Evolutionary conservation across 805 yeast species (phyloP).

Genomic region (Lipomyces yamadae): DNA sequence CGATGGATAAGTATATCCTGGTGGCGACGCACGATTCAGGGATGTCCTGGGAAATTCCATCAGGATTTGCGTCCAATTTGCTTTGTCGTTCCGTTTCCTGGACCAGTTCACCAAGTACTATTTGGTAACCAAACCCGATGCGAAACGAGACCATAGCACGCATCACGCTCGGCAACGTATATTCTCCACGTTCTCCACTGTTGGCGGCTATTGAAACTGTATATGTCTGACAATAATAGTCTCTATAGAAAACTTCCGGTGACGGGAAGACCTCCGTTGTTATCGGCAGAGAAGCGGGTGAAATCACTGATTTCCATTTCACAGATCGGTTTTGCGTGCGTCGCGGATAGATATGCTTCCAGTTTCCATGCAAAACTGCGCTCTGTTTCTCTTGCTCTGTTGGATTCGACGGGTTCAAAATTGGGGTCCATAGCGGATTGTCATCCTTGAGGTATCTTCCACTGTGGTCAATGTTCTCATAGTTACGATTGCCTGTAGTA

Average conservation of each 20-base stretch:
- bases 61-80: constrained; percentile 53
- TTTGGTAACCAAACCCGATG: constrained; percentile 85
- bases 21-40: constrained; percentile 60
- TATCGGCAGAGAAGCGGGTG: constrained; percentile 92
- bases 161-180: constrained; percentile 65
- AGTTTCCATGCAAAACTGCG: constrained; percentile 72
- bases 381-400: constrained; percentile 59
- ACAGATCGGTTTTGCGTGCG: constrained; percentile 57
- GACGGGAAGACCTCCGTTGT: constrained; percentile 80
- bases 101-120: constrained; percentile 75
- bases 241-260: constrained; percentile 64
- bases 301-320: constrained; percentile 90
- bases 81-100: constrained; percentile 60
- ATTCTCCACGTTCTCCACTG: constrained; percentile 49
- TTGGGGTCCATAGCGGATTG: constrained; percentile 61
- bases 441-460: constrained; percentile 25
- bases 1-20: constrained; percentile 73
- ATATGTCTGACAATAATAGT: constrained; percentile 83
- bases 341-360: constrained; percentile 91
- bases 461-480: constrained; percentile 22
- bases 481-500: constrained; percentile 12
- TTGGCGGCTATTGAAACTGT: constrained; percentile 69
- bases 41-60: constrained; percentile 61
- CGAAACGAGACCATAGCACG: constrained; percentile 87
- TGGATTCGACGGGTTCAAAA: constrained; percentile 78